Base-by-base conservation (phyloP, 2,329 filamentous ascomycete species). In the Alternaria arborescens region DNA sequence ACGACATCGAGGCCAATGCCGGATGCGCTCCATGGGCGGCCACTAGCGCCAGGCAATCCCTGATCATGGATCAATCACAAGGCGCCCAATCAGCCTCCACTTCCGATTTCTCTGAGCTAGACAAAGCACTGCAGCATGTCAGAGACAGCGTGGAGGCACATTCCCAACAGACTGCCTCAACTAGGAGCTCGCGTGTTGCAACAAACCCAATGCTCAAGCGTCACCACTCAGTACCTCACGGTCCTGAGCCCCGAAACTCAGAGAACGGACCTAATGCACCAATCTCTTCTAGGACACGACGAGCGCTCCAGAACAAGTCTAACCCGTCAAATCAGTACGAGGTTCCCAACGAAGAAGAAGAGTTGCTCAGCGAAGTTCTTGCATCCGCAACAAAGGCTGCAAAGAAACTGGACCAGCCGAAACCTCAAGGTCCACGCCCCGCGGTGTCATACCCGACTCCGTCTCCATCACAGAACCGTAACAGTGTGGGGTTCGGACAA, bases 291-390 rank as follows among this genome's bases (percentile, higher is more conserved):
- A 86, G 94, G 63, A 95, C 93, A 14, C 86, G 94, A 60, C 87
- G 93, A 61, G 90, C 92, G 12, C 86, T 96, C 47, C 85, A 87
- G 62, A 83, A 85, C 76, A 89, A 92, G 14, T 82, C 85, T 5
- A 90, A 93, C 64, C 91, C 91, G 5, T 88, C 91, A 50, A 90
- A 91, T 71, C 90, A 92, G 64, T 97, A 98, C 75, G 95, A 99
- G 74, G 94, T 94, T 0, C 93, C 95, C 1, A 94, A 97, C 71
- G 95, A 99, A 79, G 94, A 98, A 75, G 95, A 99, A 61, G 95
- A 99, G 80, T 85, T 99, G 10, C 85, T 98, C 10, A 94, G 97
- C 69, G 95, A 99, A 79, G 93, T 89, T 20, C 83, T 97, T 42
- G 86, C 89, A 50, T 92, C 91, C 6, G 91, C 93, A 0, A 89